These are phyloP conservation scores for Nannochloropsis salina DNA, from an alignment of 108 stramenopile genomes.

Conservation along the genomic window DNA sequence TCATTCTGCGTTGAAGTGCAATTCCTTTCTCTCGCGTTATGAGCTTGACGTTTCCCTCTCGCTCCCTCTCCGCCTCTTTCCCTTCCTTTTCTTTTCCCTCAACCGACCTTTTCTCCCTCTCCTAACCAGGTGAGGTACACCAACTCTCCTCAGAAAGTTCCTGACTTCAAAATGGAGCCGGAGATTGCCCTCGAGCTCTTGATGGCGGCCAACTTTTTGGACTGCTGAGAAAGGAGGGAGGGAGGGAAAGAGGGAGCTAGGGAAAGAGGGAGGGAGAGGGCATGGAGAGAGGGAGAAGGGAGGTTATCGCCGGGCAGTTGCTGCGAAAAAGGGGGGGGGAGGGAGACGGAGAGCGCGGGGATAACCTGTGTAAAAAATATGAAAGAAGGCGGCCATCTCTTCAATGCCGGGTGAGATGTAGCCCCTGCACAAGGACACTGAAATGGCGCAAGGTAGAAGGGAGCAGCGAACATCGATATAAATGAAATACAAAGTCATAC, in stretches of 20 bases:
- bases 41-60: too few species aligned
- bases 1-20: too few species aligned
- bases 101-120: background rate
- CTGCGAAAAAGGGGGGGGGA: background rate
- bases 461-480: too few species aligned
- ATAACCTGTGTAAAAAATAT: background rate
- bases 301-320: background rate
- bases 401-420: too few species aligned
- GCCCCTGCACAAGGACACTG: too few species aligned
- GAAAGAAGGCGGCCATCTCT: too few species aligned
- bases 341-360: background rate
- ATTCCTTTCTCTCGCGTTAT: too few species aligned
- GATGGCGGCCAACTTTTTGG: conserved; percentile 63
- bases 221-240: conserved; percentile 50
- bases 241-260: background rate
- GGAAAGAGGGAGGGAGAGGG: conserved; percentile 1
- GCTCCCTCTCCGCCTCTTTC: too few species aligned
- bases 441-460: too few species aligned
- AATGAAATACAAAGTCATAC: too few species aligned
- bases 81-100: too few species aligned
- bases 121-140: conserved; percentile 51
- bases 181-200: conserved; percentile 60
- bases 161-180: conserved; percentile 61
- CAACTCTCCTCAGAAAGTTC: conserved; percentile 52
- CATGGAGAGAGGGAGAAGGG: background rate